Conservation (phyloP, 164 flowering plant genomes). For the Chimonanthus praecox region DNA sequence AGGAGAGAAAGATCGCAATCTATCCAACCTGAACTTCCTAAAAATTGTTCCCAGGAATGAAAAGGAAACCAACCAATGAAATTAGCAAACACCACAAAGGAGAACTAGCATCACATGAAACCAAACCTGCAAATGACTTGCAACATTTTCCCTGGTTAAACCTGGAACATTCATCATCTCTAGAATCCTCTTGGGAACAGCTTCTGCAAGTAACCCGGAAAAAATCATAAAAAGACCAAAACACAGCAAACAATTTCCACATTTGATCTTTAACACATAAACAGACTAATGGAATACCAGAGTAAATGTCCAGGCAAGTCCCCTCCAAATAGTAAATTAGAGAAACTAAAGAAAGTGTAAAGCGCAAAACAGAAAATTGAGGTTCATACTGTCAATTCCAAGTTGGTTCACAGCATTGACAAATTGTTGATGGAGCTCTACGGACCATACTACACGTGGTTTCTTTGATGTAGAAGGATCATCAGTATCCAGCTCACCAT, state of each 20-base stretch:
- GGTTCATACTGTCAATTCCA: conserved; percentile 81
- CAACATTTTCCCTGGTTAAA: conserved; percentile 84
- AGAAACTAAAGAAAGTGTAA: not conserved
- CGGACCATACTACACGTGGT: conserved; percentile 94
- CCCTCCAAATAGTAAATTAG: conserved; percentile 2
- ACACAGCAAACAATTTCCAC: not conserved
- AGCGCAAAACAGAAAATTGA: not conserved
- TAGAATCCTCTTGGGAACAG: conserved; percentile 88
- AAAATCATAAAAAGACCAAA: not conserved
- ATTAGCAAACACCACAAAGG: not conserved
- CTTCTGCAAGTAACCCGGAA: conserved; percentile 47
- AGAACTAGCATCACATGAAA: not conserved
- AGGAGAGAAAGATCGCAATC: not conserved
- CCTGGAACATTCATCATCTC: conserved; percentile 92
- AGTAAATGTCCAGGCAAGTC: not conserved
- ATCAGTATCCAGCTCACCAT: conserved; percentile 55
- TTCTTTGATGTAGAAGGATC: conserved; percentile 64
- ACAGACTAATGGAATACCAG: not conserved
- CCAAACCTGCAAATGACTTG: conserved; percentile 90
- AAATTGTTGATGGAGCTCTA: conserved; percentile 87
- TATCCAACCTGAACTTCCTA: not conserved
- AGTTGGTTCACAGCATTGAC: conserved; percentile 84
- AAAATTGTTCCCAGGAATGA: not conserved
- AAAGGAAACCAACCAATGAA: not conserved
- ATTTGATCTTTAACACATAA: not conserved